These are phyloP conservation scores for Mortierella sp. DNA, from an alignment of 371 early-diverging fungal genomes.

Conservation along the genomic window DNA sequence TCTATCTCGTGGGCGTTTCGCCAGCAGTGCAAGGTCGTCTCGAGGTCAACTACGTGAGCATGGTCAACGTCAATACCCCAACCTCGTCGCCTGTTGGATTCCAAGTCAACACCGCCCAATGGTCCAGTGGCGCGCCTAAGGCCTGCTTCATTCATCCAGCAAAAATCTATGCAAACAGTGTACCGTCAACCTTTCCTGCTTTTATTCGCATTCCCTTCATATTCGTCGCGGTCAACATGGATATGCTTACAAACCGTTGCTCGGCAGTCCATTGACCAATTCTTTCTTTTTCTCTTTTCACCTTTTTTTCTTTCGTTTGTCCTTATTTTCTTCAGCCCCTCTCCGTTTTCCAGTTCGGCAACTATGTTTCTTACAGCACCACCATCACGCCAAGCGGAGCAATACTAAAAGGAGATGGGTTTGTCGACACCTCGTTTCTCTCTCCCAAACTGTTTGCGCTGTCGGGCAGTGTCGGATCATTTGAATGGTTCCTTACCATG, in stretches of 20 bases:
- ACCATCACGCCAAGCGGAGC: not conserved
- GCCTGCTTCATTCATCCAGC: not conserved
- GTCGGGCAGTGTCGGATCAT: not conserved
- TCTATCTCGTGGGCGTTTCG: not conserved
- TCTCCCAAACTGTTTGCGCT: not conserved
- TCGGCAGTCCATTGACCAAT: not conserved
- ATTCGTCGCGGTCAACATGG: not conserved
- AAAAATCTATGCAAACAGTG: not conserved
- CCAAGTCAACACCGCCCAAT: not conserved
- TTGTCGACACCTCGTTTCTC: not conserved
- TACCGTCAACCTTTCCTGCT: not conserved
- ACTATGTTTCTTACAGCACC: not conserved
- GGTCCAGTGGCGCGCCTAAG: not conserved
- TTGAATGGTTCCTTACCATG: not conserved
- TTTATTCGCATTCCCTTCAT: not conserved
- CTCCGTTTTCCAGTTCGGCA: not conserved
- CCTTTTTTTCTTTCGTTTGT: too few relatives aligned
- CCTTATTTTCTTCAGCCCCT: not conserved
- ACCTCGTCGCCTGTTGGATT: not conserved
- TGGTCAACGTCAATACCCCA: not conserved
- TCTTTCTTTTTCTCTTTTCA: not conserved
- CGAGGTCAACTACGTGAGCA: not conserved
- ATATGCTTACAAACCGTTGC: not conserved
- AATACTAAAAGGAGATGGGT: not conserved
- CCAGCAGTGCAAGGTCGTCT: slow-evolving; percentile 2